Conservation (phyloP, 495 filamentous ascomycete genomes). For the Annulohypoxylon stygium region DNA sequence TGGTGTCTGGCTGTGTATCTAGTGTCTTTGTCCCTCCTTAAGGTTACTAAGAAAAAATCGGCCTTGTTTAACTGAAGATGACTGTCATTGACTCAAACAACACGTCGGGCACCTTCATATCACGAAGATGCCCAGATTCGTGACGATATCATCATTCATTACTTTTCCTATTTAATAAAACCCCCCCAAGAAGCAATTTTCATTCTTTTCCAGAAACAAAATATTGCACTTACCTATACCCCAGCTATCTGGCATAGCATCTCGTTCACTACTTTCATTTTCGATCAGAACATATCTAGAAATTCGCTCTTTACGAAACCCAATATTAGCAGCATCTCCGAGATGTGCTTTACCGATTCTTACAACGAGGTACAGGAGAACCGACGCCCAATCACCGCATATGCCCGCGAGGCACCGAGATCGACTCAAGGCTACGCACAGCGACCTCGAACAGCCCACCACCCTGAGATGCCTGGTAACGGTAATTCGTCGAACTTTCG, state of each 20-base stretch:
- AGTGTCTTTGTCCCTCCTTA: not conserved
- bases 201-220: not conserved
- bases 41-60: not conserved
- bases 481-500: not conserved
- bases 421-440: not conserved
- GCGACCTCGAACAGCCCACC: not conserved
- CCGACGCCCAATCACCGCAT: not conserved
- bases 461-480: not conserved
- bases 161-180: not conserved
- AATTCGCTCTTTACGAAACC: not conserved
- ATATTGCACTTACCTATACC: no score
- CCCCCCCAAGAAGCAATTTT: not conserved
- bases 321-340: not conserved
- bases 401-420: not conserved
- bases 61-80: not conserved
- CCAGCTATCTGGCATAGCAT: constrained; percentile 33
- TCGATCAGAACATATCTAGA: not conserved
- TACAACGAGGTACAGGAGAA: not conserved
- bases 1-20: constrained; percentile 3
- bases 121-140: not conserved
- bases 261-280: not conserved
- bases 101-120: constrained; percentile 3
- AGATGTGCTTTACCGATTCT: not conserved
- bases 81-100: constrained; percentile 20
- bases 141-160: not conserved